Evolutionary conservation across 2,329 filamentous ascomycete species (phyloP), one percentile per base, ranked within the genome.

Genomic region (Leptosphaerulina australis): DNA sequence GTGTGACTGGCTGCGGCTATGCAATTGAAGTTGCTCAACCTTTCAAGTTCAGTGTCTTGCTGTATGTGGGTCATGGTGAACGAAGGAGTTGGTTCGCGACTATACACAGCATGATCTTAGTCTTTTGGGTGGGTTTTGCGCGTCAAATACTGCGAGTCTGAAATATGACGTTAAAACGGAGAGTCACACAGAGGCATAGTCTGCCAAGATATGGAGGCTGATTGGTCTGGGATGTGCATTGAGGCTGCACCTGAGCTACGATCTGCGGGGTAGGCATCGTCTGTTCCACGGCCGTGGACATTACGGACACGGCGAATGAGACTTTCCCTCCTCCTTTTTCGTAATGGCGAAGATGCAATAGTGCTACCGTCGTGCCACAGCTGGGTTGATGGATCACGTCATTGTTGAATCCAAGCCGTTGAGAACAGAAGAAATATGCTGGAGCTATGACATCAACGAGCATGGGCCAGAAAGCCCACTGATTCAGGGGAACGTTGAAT

Each of bases 251-350:
- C 8, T 35, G 14, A 51, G 25, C 29, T 41, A 36, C 20, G 17
- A 38, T 3, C n/a, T 46, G 48, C 41, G 48, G 48, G 41, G 48
- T 46, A 46, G 10, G 14, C 4, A 25, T 20, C 22, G 36, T 14
- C 5, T 36, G 11, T 30, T 51, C 33, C 31, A 51, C 48, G 37
- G 41, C 41, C 48, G 43, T 51, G 48, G 25, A 39, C n/a, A n/a
- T 22, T 22, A 9, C 7, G 15, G n/a, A 4, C 11, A 9, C 4
- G 4, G 11, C 17, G 12, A 17, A 20, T 7, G 8, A 14, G 2
- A 17, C 34, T 24, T 11, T n/a, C 25, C 17, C 2, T 37, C n/a
- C 11, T 2, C 3, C 11, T 14, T 8, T 21, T 18, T 17, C 5
- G 17, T 18, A 34, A 18, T 15, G 18, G 10, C 15, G 9, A 21